Evolutionary conservation across 1,284 basidiomycete genomes (phyloP), one percentile per base, ranked within the genome.

Genomic region (Naganishia albida): DNA sequence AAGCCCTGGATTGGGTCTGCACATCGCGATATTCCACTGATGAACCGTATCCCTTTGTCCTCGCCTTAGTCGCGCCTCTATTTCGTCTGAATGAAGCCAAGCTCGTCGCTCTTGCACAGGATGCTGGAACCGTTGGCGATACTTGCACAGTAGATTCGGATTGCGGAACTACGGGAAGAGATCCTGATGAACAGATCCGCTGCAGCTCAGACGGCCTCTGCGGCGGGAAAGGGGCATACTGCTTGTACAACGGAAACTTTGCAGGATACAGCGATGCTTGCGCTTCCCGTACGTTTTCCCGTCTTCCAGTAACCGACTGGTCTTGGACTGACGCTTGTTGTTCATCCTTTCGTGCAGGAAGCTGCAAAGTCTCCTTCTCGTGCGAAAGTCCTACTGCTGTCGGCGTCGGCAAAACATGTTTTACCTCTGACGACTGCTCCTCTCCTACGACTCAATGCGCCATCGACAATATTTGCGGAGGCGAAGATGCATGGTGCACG

Each of bases 361-460:
- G 6, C 4, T 52, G 50, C 50, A 52, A 52, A 10, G 13, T 52
- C 26, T 30, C 18, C 26, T 30, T n/a, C 18, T 26, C 10, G 8
- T 52, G 50, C 34, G 26, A 52, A 52, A 52, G 50, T 34, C 16
- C 28, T 26, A 34, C 50, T 6, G 50, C 50, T n/a, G 50, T 38
- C 15, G 28, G 28, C n/a, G 50, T 52, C 26, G 50, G 50, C n/a
- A 25, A 52, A 38, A 25, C 50, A n/a, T 52, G 50, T 3, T 10
- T 13, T 2, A 28, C 28, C 26, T 26, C 50, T 18, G 18, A n/a
- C 26, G 50, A 52, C 50, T 52, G 50, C 20, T 10, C 34, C 16
- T 26, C 28, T 3, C 18, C 20, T n/a, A 52, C 28, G 15, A 52
- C 50, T 15, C 26, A 52, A 38, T 52, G 50, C 18, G 50, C 25